A percentile compares a stretch with the other conserved stretches of the same genome.
Conservation (phyloP, 495 filamentous ascomycete genomes). For the Podospora didyma region DNA sequence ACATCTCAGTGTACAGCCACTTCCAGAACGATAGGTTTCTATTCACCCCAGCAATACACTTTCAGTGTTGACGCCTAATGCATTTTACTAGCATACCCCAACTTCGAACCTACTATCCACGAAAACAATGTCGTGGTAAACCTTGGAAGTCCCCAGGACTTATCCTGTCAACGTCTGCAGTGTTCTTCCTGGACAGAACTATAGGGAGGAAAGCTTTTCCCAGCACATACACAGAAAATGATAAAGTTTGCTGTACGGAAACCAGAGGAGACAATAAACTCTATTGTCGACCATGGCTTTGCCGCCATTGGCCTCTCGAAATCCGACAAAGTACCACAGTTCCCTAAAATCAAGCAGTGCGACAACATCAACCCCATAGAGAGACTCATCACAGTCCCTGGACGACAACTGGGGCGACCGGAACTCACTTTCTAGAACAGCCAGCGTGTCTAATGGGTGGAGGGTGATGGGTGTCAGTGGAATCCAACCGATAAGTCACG, state of each 20-base stretch:
- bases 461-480: too few relatives aligned
- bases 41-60: too few relatives aligned
- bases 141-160: background rate
- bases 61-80: background rate
- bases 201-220: background rate
- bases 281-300: background rate
- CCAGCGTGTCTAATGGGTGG: too few relatives aligned
- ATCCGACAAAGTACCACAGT: background rate
- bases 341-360: background rate
- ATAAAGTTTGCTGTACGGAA: background rate
- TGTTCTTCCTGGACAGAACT: background rate
- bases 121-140: background rate
- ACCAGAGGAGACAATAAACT: background rate
- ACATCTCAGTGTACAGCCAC: too few relatives aligned
- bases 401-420: too few relatives aligned
- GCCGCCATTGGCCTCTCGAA: background rate
- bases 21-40: too few relatives aligned
- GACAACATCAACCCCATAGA: background rate
- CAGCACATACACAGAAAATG: background rate
- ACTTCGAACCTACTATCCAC: background rate
- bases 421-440: too few relatives aligned
- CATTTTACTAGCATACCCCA: background rate
- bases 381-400: background rate
- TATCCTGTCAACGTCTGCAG: background rate
- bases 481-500: too few relatives aligned